Evolutionary conservation across 495 filamentous ascomycete species (phyloP).

Genomic region (Penicillium crystallinum): DNA sequence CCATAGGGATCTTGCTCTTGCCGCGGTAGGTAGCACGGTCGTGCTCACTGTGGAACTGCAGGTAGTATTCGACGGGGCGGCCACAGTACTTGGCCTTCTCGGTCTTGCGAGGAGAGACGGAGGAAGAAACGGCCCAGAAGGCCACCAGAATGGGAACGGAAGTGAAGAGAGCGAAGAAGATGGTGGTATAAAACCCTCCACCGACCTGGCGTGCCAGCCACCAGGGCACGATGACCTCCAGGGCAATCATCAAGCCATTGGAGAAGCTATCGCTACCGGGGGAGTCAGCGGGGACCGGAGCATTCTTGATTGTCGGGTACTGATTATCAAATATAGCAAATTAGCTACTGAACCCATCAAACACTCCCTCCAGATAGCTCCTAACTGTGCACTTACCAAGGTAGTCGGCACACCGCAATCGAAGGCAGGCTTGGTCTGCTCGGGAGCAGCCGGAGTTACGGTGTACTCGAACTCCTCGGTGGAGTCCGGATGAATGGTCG

Average conservation of each 20-base stretch:
- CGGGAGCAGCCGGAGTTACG: constrained; percentile 53
- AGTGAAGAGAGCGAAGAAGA: constrained; percentile 54
- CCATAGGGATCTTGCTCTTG: constrained; percentile 74
- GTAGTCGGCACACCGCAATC: constrained; percentile 28
- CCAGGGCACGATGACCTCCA: constrained; percentile 46
- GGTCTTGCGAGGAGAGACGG: constrained; percentile 55
- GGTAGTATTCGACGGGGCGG: constrained; percentile 76
- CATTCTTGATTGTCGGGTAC: constrained; percentile 63
- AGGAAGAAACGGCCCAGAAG: constrained; percentile 56
- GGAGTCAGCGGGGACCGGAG: constrained; percentile 59
- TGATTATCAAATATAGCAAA: constrained; percentile 18
- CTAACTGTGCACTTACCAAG: constrained; percentile 16
- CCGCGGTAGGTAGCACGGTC: constrained; percentile 71
- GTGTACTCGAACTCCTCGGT: constrained; percentile 65
- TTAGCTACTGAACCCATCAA: not conserved
- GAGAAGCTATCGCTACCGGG: constrained; percentile 53
- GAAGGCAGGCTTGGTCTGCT: constrained; percentile 33
- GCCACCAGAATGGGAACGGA: constrained; percentile 52
- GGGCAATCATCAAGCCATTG: constrained; percentile 50
- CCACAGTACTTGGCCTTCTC: constrained; percentile 60
- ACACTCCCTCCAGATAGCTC: not conserved
- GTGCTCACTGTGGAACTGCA: constrained; percentile 72
- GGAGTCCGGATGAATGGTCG: constrained; percentile 46
- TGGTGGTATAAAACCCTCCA: constrained; percentile 52
- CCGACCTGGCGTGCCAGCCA: constrained; percentile 51